Base-by-base conservation (phyloP, 352 stramenopile species). In the Pythium utonaiense region DNA sequence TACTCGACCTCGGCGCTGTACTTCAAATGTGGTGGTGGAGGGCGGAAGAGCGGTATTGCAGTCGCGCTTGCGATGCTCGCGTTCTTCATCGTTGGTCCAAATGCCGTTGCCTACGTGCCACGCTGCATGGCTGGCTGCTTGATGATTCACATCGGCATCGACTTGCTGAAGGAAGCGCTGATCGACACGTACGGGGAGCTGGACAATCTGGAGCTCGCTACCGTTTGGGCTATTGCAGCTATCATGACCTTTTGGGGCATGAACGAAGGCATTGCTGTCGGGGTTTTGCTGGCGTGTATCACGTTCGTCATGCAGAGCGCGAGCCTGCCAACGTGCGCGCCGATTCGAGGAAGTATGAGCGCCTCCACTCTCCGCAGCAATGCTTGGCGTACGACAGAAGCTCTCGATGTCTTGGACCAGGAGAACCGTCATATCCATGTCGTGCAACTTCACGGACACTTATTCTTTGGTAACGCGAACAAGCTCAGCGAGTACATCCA, bases 171-270 rank as follows among this genome's bases (percentile, higher is more conserved):
- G 14, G 91, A 98, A 67, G 86, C 89, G n/a, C 74, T 96, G 6
- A 85, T 91, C 60, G 89, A 97, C 67, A 95, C 83, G 31, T 88
- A 86, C 52, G 71, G 80, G 19, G 89, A 97, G 57, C 85, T 97
- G 12, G 91, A 98, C 77, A 69, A 67, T 14, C 67, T 97, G 60
- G 93, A 98, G 51, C 91, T 97, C 16, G 77, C 71, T 22, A 95
- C 86, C 0, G 95, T 98, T 34, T 97, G 85, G 89, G 69, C 83
- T 5, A 98, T 98, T 52, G 75, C 82, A 12, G 72, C 90, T 30
- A 86, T 86, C 21, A 97, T 98, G 92, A 97, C 88, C 9, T 86
- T 95, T 36, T 95, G 82, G 80, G 92, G 92, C 5, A 98, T 98
- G 89, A 95, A 91, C 67, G 74, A 93, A 40, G 83, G 83, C 10